Conservation (phyloP, 306 rosid genomes). For the Vicia sativa region DNA sequence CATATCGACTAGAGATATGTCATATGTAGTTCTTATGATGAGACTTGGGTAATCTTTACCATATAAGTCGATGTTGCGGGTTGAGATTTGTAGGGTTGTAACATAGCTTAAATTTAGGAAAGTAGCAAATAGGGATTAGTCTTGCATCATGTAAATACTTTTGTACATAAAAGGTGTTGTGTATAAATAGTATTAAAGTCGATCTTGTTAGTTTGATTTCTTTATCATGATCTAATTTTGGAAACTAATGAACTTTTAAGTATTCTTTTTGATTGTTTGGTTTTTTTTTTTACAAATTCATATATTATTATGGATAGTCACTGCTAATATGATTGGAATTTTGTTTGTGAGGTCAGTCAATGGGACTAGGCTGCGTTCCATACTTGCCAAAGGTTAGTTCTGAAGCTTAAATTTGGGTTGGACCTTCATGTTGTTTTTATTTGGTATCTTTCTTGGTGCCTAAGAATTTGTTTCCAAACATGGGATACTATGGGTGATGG, state of each 20-base stretch:
- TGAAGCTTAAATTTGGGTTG: background rate
- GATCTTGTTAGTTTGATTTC: constrained; percentile 10
- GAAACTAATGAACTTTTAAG: constrained; percentile 18
- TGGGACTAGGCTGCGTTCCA: constrained; percentile 96
- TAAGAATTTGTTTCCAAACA: background rate
- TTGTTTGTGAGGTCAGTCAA: constrained; percentile 75
- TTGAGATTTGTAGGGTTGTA: background rate
- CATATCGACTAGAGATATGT: background rate
- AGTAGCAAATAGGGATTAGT: background rate
- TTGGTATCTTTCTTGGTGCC: constrained; percentile 9
- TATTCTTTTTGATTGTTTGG: constrained; percentile 11
- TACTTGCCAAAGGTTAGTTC: constrained; percentile 92
- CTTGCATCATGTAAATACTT: constrained; percentile 8
- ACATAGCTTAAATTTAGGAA: constrained; percentile 4
- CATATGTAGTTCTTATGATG: background rate
- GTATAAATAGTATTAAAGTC: background rate
- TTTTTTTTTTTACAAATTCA: constrained; percentile 20
- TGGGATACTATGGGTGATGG: constrained; percentile 7
- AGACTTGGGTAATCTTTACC: background rate
- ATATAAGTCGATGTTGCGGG: background rate
- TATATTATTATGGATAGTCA: constrained; percentile 38
- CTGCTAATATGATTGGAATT: constrained; percentile 36
- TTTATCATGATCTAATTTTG: constrained; percentile 8
- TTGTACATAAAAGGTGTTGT: background rate
- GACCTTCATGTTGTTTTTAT: constrained; percentile 9